phyloP scores from a whole-genome alignment of 768 basidiomycete genomes.

The Phaeotremella fagi region DNA sequence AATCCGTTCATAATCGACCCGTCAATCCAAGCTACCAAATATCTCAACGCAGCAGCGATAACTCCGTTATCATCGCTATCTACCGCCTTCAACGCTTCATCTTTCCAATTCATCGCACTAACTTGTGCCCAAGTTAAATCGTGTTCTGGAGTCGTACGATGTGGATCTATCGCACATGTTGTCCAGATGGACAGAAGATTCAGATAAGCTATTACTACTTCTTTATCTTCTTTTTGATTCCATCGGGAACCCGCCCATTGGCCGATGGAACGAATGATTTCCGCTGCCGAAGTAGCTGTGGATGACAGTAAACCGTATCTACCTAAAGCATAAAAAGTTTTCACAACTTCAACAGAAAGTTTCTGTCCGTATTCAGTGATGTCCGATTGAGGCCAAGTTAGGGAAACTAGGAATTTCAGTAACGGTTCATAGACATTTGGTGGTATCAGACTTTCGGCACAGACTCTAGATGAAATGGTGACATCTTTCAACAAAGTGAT shows the following conservation, averaged over 20 bases:
- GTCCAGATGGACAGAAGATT: constrained; percentile 67
- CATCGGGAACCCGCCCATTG: constrained; percentile 1
- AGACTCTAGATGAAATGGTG: constrained; percentile 62
- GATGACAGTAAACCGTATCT: constrained; percentile 73
- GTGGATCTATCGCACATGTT: constrained; percentile 82
- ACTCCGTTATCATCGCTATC: not conserved
- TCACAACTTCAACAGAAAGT: constrained; percentile 57
- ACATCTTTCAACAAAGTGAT: constrained; percentile 22
- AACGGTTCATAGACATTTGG: constrained; percentile 57
- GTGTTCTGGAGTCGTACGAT: constrained; percentile 76
- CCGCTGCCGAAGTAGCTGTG: constrained; percentile 61
- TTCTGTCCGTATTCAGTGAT: constrained; percentile 45
- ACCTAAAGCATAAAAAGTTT: constrained; percentile 62
- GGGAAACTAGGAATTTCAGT: constrained; percentile 63
- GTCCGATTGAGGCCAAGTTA: constrained; percentile 50
- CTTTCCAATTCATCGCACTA: constrained; percentile 68
- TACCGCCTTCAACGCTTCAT: constrained; percentile 48
- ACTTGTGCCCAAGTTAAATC: constrained; percentile 87
- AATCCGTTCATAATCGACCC: constrained; percentile 69
- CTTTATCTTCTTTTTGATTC: not conserved
- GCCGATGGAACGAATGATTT: constrained; percentile 57
- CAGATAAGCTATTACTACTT: constrained; percentile 56
- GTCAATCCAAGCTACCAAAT: constrained; percentile 66
- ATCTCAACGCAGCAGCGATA: constrained; percentile 52
- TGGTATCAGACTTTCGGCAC: constrained; percentile 58